Conservation (phyloP, 1,284 basidiomycete species). For the Wolfiporia cocos region DNA sequence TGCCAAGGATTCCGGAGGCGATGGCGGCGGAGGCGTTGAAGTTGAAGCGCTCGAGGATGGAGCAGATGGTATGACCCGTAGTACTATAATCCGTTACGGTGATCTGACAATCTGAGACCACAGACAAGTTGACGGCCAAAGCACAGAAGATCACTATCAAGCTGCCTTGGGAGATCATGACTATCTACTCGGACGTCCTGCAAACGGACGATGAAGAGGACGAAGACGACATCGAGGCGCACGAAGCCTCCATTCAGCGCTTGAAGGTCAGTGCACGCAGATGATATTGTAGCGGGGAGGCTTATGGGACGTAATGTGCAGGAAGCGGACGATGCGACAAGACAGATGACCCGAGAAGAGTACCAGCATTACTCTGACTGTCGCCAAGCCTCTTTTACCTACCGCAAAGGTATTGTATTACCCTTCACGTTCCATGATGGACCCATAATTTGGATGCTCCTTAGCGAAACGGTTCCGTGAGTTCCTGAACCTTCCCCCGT, state of each 20-base stretch:
- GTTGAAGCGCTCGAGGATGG: conserved; percentile 75
- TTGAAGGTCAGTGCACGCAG: conserved; percentile 53
- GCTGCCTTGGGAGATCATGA: conserved; percentile 93
- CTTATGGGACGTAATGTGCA: conserved; percentile 22
- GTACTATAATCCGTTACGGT: conserved; percentile 1
- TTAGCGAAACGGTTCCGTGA: conserved; percentile 92
- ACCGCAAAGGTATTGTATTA: conserved; percentile 74
- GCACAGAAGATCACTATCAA: conserved; percentile 94
- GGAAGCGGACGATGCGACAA: conserved; percentile 94
- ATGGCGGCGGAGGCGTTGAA: conserved; percentile 74
- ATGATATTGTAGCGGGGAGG: background rate
- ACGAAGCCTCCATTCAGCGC: conserved; percentile 88
- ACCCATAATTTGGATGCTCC: background rate
- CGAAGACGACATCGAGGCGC: conserved; percentile 94
- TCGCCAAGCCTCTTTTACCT: conserved; percentile 95
- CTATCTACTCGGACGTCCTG: conserved; percentile 85
- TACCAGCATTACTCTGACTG: conserved; percentile 98
- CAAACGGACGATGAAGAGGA: conserved; percentile 92
- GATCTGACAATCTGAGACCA: background rate
- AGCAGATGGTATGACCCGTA: conserved; percentile 49
- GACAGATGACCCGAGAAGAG: conserved; percentile 94
- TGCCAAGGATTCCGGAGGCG: conserved; percentile 83
- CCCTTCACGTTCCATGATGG: background rate
- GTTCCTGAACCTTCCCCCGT: conserved; percentile 86
- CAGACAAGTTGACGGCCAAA: conserved; percentile 79